Conservation (phyloP, 2,329 filamentous ascomycete genomes). For the Pseudogymnoascus sp. region DNA sequence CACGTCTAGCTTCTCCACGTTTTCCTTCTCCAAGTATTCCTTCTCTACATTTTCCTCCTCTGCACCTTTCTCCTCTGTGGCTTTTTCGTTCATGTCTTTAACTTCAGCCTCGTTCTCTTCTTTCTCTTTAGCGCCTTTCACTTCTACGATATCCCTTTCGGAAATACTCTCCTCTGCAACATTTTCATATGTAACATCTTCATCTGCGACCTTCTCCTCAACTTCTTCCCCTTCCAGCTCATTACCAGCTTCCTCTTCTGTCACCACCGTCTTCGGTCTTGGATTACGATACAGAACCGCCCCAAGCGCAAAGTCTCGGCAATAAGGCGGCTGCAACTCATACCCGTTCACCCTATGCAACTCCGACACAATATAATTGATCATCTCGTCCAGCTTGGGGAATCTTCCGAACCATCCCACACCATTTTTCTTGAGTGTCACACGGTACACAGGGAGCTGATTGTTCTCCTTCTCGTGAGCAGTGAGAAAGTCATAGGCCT, state of each 20-base stretch:
- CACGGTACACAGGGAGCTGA: neutral
- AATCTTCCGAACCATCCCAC: neutral
- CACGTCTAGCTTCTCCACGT: no score
- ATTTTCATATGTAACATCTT: conserved; percentile 4
- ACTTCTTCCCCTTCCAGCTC: conserved; percentile 14
- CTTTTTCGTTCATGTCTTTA: no score
- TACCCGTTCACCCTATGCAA: conserved; percentile 1
- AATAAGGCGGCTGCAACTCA: neutral
- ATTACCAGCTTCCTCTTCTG: neutral
- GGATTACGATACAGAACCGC: conserved; percentile 11
- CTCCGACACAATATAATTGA: neutral
- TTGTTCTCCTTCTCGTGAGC: neutral
- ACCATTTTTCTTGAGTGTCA: neutral
- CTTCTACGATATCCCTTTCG: no score
- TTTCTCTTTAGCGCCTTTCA: no score
- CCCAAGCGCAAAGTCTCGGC: conserved; percentile 6
- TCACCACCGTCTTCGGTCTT: neutral
- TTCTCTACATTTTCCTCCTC: no score
- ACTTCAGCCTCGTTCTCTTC: no score
- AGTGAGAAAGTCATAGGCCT: neutral
- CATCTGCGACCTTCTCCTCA: conserved; percentile 20
- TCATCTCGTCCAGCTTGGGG: neutral
- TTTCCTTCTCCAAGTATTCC: no score
- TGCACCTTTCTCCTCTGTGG: no score
- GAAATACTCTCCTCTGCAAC: no score